Conservation (phyloP, 257 asterid species). For the Solanum pimpinellifolium region DNA sequence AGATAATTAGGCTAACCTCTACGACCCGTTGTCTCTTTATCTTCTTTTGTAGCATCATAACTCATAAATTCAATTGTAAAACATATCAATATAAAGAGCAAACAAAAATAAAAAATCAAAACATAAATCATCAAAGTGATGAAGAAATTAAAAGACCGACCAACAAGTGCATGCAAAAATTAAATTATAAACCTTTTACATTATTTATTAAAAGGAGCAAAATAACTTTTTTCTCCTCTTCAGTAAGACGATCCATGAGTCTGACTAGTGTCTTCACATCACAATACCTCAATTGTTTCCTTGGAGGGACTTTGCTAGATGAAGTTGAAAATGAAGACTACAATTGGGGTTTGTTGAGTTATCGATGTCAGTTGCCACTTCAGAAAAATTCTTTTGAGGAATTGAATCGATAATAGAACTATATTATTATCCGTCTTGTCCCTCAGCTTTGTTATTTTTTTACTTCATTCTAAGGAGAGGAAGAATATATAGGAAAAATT, state of each 20-base stretch:
- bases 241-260: not conserved
- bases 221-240: not conserved
- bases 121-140: too few species aligned
- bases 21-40: too few species aligned
- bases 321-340: not conserved
- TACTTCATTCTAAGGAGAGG: not conserved
- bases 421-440: not conserved
- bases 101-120: too few species aligned
- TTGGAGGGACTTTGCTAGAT: not conserved
- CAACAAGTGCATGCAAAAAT: not conserved
- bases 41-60: too few species aligned
- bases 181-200: not conserved
- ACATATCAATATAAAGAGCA: too few species aligned
- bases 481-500: not conserved
- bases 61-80: too few species aligned
- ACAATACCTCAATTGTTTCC: not conserved
- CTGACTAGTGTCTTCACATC: not conserved
- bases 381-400: accelerated
- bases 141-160: not conserved
- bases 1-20: too few species aligned
- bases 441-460: not conserved
- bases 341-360: not conserved
- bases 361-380: not conserved
- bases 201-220: not conserved
- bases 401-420: not conserved